Base-by-base conservation (phyloP, 352 stramenopile genomes). In the Aphanomyces stellatus region DNA sequence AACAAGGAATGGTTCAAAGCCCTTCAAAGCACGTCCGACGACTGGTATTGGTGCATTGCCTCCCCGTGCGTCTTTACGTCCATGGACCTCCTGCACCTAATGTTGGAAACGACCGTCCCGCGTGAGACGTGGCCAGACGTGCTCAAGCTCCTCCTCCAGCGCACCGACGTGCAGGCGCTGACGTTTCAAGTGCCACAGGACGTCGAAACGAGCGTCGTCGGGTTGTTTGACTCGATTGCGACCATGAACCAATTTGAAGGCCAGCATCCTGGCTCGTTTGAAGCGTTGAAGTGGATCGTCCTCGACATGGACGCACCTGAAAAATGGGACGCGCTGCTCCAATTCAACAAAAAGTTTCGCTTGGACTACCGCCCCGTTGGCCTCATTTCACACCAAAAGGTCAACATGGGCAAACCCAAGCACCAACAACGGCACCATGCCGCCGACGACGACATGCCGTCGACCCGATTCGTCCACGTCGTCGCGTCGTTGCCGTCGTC, bases 1-100 rank as follows among this genome's bases (percentile, higher is more conserved):
- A 22, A 11, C 49, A 57, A 57, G 49, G 49, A 57, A 22, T 57
- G 49, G 49, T 57, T n/a, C 49, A 57, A 57, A 30, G 33, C 33
- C 22, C 30, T 57, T 22, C 15, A 35, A 22, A 57, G 33, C 49
- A 57, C 30, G 10, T 24, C n/a, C 6, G 49, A 57, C 19, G 25
- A 22, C n/a, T 57, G 49, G 49, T 57, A 24, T 30, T 57, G 49
- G 49, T 57, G 49, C 30, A 30, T 57, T 15, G 49, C 27, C 6
- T 57, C 49, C 7, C 30, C 30, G 13, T 11, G 13, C 19, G 25
- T 22, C 11, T 33, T 37, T 24, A 37, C 49, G 4, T 35, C 49
- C 7, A 34, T 57, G 25, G 10, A 34, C 5, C n/a, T 57, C 17
- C 49, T 57, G 11, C 27, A 57, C n/a, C 1, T 30, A 7, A n/a